Percentiles rank a stretch among this genome's conserved stretches.
These are phyloP conservation scores for Backusella luteola DNA, from an alignment of 192 early-diverging fungal genomes.

Conservation along the genomic window DNA sequence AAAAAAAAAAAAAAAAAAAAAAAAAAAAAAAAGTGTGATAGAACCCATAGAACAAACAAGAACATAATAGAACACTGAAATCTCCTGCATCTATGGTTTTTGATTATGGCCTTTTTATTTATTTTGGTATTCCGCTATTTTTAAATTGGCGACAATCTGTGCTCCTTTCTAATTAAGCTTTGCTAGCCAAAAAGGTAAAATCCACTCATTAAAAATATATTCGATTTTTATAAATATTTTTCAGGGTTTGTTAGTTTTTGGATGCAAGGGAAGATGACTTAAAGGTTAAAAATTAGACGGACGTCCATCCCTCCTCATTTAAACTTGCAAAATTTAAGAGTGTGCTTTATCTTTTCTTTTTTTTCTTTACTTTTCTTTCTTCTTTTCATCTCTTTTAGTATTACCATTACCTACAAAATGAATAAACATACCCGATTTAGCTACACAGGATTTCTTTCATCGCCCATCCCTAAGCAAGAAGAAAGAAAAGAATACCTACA, in stretches of 20 bases:
- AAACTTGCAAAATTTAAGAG: background rate
- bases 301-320: background rate
- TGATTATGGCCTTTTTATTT: background rate
- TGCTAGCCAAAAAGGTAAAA: background rate
- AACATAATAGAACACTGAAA: background rate
- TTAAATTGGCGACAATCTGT: background rate
- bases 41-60: background rate
- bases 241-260: slow-evolving; percentile 1
- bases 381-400: background rate
- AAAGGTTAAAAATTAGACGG: slow-evolving; percentile 1
- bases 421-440: slow-evolving; percentile 16
- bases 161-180: background rate
- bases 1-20: slow-evolving; percentile 1
- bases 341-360: background rate
- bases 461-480: background rate
- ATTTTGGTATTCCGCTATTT: background rate
- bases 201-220: background rate
- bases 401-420: background rate
- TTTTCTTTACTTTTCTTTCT: background rate
- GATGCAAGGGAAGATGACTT: slow-evolving; percentile 7
- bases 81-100: slow-evolving; percentile 1
- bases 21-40: background rate
- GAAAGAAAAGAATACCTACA: background rate
- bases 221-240: background rate
- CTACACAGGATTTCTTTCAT: slow-evolving; percentile 7